phyloP scores from a whole-genome alignment of 176 grass and related monocot species.

The Pharus latifolius region DNA sequence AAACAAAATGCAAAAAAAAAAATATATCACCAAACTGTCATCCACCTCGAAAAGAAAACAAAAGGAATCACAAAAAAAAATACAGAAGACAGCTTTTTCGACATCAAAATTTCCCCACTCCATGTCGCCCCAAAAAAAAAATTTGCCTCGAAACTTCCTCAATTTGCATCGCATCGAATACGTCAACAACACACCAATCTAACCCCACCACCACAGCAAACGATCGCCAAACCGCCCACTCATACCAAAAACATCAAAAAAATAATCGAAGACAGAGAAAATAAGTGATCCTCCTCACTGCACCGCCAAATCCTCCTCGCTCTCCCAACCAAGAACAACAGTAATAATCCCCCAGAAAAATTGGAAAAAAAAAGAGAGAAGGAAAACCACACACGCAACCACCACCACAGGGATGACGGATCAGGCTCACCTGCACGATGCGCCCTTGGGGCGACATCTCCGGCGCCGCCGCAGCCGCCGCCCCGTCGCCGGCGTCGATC shows the following conservation, averaged over 20 bases:
- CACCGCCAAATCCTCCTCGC: no score
- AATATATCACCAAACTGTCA: not conserved
- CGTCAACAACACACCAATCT: not conserved
- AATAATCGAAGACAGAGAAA: no score
- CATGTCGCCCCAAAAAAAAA: not conserved
- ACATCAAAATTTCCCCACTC: no score
- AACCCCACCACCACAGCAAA: not conserved
- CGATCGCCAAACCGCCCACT: not conserved
- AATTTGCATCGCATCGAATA: not conserved
- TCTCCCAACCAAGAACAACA: not conserved
- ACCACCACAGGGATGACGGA: not conserved
- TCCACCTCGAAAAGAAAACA: not conserved
- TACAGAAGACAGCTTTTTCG: not conserved
- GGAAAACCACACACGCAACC: not conserved
- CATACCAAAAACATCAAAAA: not conserved
- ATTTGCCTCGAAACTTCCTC: not conserved
- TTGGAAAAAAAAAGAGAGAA: no score
- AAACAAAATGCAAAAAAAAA: not conserved
- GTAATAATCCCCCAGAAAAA: not conserved
- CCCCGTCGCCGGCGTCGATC: slow-evolving; percentile 35
- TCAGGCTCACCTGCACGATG: slow-evolving; percentile 31
- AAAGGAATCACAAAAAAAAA: not conserved
- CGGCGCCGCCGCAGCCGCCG: slow-evolving; percentile 1
- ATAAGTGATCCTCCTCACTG: no score
- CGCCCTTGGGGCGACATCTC: slow-evolving; percentile 34